Conservation (phyloP, 371 early-diverging fungal genomes). For the Circinella umbellata region DNA sequence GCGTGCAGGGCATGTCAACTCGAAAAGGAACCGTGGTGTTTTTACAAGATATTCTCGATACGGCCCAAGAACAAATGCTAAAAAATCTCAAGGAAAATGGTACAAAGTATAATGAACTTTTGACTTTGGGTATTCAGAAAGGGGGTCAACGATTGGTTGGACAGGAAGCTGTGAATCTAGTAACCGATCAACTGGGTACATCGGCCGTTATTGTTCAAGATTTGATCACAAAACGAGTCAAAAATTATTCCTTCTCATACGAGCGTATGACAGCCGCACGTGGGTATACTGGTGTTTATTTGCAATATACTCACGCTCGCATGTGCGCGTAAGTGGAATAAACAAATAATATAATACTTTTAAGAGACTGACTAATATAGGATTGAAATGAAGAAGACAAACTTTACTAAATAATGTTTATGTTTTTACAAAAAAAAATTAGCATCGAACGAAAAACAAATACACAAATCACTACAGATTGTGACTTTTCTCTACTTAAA, state of each 20-base stretch:
- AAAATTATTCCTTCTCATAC: constrained; percentile 96
- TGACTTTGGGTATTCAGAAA: constrained; percentile 30
- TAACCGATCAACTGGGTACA: constrained; percentile 75
- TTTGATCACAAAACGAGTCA: constrained; percentile 89
- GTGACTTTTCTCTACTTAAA: constrained; percentile 56
- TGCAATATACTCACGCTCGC: constrained; percentile 96
- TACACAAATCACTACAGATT: constrained; percentile 25
- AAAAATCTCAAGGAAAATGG: constrained; percentile 81
- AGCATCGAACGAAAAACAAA: constrained; percentile 45
- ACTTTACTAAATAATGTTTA: too few species aligned
- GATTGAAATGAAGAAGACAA: neutral
- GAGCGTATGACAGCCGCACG: constrained; percentile 91
- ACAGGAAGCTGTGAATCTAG: constrained; percentile 48
- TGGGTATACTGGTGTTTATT: constrained; percentile 97
- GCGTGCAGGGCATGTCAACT: constrained; percentile 97
- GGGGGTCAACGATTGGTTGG: constrained; percentile 18
- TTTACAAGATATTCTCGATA: constrained; percentile 94
- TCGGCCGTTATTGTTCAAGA: constrained; percentile 97
- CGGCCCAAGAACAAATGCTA: constrained; percentile 84
- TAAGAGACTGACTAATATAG: too few species aligned
- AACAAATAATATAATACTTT: neutral
- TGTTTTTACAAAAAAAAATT: neutral
- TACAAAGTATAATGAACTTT: constrained; percentile 67
- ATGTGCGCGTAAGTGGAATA: constrained; percentile 64
- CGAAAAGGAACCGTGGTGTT: constrained; percentile 96